These are phyloP conservation scores for Boletus coccyginus DNA, from an alignment of 768 basidiomycete species.

Conservation along the genomic window DNA sequence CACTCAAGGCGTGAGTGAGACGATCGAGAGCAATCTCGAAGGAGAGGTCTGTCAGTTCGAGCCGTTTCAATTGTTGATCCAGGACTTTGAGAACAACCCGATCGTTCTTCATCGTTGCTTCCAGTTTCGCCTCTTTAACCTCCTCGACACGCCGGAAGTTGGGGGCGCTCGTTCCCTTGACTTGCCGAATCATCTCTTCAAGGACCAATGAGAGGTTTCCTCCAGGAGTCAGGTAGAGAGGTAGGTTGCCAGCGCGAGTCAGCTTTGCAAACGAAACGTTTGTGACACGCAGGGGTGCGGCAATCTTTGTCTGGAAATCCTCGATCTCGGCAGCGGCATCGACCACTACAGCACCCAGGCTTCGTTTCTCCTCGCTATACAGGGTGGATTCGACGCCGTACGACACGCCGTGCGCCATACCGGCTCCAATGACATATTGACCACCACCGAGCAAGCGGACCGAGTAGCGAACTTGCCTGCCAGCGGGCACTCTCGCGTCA, in stretches of 20 bases:
- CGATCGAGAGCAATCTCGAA: neutral
- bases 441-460: neutral
- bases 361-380: conserved; percentile 5
- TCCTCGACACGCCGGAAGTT: neutral
- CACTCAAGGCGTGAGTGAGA: conserved; percentile 1
- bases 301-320: conserved; percentile 12
- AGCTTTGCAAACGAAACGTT: conserved; percentile 1
- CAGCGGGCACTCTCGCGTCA: conserved; percentile 14
- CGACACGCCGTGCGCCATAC: conserved; percentile 26
- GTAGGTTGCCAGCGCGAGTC: neutral
- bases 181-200: neutral
- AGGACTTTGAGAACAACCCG: neutral
- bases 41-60: conserved; percentile 1
- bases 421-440: conserved; percentile 22
- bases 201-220: neutral
- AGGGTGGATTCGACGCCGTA: conserved; percentile 18
- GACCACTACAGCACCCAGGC: neutral
- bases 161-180: neutral
- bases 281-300: neutral
- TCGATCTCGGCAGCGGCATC: conserved; percentile 5
- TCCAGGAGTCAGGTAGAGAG: neutral
- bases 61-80: neutral
- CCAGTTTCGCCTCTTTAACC: neutral
- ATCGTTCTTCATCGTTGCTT: neutral
- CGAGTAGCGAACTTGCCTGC: conserved; percentile 2